phyloP scores from a whole-genome alignment of 208 protist genomes.

The Trypanosoma theileri region DNA sequence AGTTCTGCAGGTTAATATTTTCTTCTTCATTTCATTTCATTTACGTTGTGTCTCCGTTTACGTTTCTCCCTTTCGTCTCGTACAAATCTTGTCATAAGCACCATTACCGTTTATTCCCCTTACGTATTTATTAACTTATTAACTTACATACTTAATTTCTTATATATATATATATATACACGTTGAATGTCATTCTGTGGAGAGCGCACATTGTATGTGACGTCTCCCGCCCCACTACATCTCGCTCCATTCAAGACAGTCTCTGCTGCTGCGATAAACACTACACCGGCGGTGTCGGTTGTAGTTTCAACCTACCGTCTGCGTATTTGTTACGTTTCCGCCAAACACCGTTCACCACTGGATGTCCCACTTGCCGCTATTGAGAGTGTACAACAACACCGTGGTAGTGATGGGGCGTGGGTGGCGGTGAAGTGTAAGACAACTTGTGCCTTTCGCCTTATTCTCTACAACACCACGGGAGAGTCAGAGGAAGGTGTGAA shows the following conservation, averaged over 20 bases:
- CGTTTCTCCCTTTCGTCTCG: too few relatives aligned
- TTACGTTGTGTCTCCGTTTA: too few relatives aligned
- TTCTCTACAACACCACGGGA: not conserved
- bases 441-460: constrained; percentile 13
- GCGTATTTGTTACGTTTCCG: constrained; percentile 6
- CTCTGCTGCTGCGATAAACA: not conserved
- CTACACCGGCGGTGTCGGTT: constrained; percentile 5
- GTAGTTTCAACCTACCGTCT: constrained; percentile 18
- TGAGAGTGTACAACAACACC: constrained; percentile 13
- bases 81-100: too few relatives aligned
- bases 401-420: not conserved
- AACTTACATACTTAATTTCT: too few relatives aligned
- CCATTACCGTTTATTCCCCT: too few relatives aligned
- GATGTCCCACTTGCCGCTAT: constrained; percentile 14
- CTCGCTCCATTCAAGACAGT: not conserved
- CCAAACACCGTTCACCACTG: not conserved
- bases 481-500: not conserved
- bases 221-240: not conserved
- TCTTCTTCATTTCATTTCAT: too few relatives aligned
- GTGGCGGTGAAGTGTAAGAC: constrained; percentile 15
- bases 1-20: too few relatives aligned
- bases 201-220: constrained; percentile 2
- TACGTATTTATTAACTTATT: too few relatives aligned
- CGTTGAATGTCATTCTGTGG: not conserved
- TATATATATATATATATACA: constrained; percentile 4